Evolutionary conservation across 306 rosid species (phyloP).

Genomic region (Calophaca sinica): DNA sequence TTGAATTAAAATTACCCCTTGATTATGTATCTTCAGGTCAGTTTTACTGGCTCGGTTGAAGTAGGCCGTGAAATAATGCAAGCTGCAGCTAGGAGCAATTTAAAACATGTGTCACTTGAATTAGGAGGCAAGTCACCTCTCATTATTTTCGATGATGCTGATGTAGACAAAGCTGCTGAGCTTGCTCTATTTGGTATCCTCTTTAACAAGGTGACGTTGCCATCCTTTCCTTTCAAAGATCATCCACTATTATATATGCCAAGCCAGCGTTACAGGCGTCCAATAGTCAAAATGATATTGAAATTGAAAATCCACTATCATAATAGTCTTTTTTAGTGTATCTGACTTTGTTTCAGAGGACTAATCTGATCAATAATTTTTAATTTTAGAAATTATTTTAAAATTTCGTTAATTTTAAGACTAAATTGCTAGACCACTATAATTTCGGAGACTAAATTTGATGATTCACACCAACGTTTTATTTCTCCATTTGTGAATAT

Average conservation of each 20-base stretch:
- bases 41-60: conserved; percentile 82
- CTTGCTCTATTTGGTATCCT: conserved; percentile 68
- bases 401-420: no score
- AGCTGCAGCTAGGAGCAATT: conserved; percentile 79
- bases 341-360: no score
- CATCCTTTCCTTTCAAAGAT: not conserved
- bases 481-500: not conserved
- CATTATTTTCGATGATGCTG: conserved; percentile 76
- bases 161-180: conserved; percentile 64
- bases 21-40: conserved; percentile 51
- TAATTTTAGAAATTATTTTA: no score
- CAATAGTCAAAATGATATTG: no score
- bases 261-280: no score
- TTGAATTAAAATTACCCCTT: not conserved
- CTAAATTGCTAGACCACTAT: no score
- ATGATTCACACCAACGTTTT: not conserved
- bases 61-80: conserved; percentile 75
- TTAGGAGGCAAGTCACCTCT: conserved; percentile 92
- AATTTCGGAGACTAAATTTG: no score
- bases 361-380: no score
- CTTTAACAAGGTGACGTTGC: conserved; percentile 61
- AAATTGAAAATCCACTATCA: no score
- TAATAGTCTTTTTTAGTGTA: no score
- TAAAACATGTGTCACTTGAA: conserved; percentile 77
- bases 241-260: not conserved